These are phyloP conservation scores for Sphagnum contortum DNA, from an alignment of 225 moss, liverwort and hornwort genomes.

Conservation along the genomic window DNA sequence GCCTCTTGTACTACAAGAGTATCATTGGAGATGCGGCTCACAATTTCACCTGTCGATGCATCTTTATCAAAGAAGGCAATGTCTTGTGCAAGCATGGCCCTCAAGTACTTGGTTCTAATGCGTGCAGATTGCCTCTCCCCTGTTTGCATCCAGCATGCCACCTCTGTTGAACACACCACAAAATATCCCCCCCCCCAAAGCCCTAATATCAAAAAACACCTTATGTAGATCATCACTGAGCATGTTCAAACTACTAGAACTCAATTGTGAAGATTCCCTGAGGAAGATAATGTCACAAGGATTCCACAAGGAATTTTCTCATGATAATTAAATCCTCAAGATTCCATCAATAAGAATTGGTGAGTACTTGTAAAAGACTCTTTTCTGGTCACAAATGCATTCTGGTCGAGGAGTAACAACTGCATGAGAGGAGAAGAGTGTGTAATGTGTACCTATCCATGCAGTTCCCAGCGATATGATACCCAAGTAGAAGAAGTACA, in stretches of 20 bases:
- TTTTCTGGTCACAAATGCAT: neutral
- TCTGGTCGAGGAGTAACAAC: neutral
- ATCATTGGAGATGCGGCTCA: slow-evolving; percentile 14
- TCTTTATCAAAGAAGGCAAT: slow-evolving; percentile 21
- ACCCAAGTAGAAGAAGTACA: slow-evolving; percentile 19
- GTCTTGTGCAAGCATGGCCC: slow-evolving; percentile 19
- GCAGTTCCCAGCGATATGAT: slow-evolving; percentile 9
- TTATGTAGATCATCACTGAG: too few relatives aligned
- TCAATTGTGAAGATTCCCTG: neutral
- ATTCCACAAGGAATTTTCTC: neutral
- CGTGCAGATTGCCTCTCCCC: slow-evolving; percentile 24
- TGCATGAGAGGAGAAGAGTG: neutral
- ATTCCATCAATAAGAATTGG: neutral
- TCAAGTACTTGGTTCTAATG: slow-evolving; percentile 14
- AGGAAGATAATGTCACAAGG: neutral
- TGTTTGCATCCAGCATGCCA: slow-evolving; percentile 29
- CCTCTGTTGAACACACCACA: slow-evolving; percentile 12
- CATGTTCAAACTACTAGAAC: neutral
- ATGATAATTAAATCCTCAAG: neutral
- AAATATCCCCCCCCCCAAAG: too few relatives aligned
- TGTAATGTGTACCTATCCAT: slow-evolving; percentile 9
- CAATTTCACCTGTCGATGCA: slow-evolving; percentile 11
- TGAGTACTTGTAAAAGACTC: neutral
- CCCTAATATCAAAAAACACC: too few relatives aligned
- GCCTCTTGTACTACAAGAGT: slow-evolving; percentile 20